Percentiles rank a stretch among this genome's conserved stretches.
Evolutionary conservation across 2,329 filamentous ascomycete species (phyloP).

Genomic region (Penicillium frequentans): DNA sequence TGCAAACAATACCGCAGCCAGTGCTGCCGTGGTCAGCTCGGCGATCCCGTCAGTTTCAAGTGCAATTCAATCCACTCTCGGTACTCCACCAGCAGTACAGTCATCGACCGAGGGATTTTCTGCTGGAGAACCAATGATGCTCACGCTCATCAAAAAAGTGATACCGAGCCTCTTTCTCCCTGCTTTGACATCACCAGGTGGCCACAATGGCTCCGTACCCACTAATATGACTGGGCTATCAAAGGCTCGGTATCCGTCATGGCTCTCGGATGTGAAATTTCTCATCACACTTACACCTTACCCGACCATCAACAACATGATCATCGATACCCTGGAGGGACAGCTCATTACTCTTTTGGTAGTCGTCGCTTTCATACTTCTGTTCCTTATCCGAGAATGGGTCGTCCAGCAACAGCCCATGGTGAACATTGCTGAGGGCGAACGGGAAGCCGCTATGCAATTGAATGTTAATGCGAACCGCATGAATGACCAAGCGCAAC

Average conservation of each 20-base stretch:
- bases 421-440: conserved; percentile 70
- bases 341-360: conserved; percentile 91
- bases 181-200: conserved; percentile 27
- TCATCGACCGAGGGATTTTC: conserved; percentile 45
- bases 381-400: conserved; percentile 95
- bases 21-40: conserved; percentile 19
- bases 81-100: conserved; percentile 31
- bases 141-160: conserved; percentile 48
- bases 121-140: conserved; percentile 46
- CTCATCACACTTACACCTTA: conserved; percentile 63
- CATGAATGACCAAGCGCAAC: conserved; percentile 24
- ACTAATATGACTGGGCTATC: conserved; percentile 28
- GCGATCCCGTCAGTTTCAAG: conserved; percentile 25
- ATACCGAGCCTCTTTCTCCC: conserved; percentile 36
- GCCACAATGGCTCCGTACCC: conserved; percentile 26
- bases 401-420: conserved; percentile 97
- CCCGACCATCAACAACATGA: conserved; percentile 69
- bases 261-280: conserved; percentile 60
- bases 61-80: conserved; percentile 23
- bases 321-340: conserved; percentile 85
- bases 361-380: conserved; percentile 91
- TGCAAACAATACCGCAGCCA: conserved; percentile 29
- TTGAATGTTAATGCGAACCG: conserved; percentile 39
- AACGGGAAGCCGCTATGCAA: conserved; percentile 53
- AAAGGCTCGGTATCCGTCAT: conserved; percentile 45